Percentiles rank a stretch among this genome's conserved stretches.
These are phyloP conservation scores for Fusarium xylarioides DNA, from an alignment of 2,329 filamentous ascomycete species.

Conservation along the genomic window DNA sequence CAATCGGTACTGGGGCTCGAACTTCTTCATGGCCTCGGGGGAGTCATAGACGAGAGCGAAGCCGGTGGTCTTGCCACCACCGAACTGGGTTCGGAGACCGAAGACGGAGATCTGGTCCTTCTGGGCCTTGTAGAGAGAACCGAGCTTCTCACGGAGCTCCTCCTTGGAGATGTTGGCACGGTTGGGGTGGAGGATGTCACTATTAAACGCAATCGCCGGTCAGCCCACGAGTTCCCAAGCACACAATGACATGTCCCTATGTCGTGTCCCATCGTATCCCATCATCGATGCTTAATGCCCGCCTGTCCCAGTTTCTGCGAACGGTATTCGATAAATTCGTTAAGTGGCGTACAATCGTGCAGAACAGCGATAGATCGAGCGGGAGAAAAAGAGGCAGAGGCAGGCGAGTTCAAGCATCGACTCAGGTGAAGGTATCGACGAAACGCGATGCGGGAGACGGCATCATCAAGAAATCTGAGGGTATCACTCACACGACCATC, in stretches of 20 bases:
- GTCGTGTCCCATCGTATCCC: not conserved
- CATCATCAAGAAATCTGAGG: constrained; percentile 28
- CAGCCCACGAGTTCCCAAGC: constrained; percentile 38
- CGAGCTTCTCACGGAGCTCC: constrained; percentile 94
- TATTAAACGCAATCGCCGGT: constrained; percentile 53
- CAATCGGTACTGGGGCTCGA: constrained; percentile 98
- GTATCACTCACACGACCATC: constrained; percentile 94
- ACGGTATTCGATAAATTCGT: constrained; percentile 13
- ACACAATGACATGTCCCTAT: not conserved
- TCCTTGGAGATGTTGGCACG: constrained; percentile 99
- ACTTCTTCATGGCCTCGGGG: constrained; percentile 98
- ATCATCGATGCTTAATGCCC: constrained; percentile 17
- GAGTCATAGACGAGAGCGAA: constrained; percentile 99
- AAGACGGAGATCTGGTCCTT: constrained; percentile 99
- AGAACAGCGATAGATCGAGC: constrained; percentile 14
- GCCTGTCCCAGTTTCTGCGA: constrained; percentile 12
- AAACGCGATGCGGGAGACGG: constrained; percentile 2
- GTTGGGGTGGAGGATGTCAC: constrained; percentile 99
- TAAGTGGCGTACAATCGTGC: constrained; percentile 8
- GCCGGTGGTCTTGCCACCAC: constrained; percentile 99
- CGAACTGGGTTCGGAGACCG: constrained; percentile 97
- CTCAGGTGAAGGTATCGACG: constrained; percentile 19
- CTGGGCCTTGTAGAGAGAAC: constrained; percentile 95
- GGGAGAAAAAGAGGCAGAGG: not conserved
- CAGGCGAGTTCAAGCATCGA: constrained; percentile 19